These are phyloP conservation scores for Eleusine coracana DNA, from an alignment of 176 grass and related monocot genomes.

Conservation along the genomic window DNA sequence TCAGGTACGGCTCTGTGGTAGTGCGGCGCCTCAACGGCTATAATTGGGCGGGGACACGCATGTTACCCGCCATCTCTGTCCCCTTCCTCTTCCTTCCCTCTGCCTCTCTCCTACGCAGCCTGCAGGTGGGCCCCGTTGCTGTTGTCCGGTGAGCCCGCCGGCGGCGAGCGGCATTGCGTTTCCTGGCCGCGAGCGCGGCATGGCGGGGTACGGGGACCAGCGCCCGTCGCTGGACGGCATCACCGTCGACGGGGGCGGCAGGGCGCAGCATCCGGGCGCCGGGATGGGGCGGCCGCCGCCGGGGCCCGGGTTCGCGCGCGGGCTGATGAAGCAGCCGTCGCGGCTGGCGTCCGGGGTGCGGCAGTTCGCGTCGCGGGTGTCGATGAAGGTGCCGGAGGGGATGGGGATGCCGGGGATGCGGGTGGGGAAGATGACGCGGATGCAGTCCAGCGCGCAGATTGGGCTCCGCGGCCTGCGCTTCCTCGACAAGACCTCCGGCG, in stretches of 20 bases:
- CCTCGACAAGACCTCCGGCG: slow-evolving; percentile 78
- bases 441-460: slow-evolving; percentile 68
- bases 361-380: slow-evolving; percentile 65
- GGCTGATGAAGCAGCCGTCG: slow-evolving; percentile 62
- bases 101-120: neutral
- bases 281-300: slow-evolving; percentile 27
- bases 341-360: slow-evolving; percentile 54
- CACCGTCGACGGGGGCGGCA: slow-evolving; percentile 18
- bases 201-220: slow-evolving; percentile 43
- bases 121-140: slow-evolving; percentile 6
- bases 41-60: slow-evolving; percentile 48
- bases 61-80: slow-evolving; percentile 64
- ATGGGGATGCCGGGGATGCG: slow-evolving; percentile 50
- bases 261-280: neutral
- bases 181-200: neutral
- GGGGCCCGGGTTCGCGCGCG: slow-evolving; percentile 41
- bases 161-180: slow-evolving; percentile 43
- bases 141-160: slow-evolving; percentile 7
- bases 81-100: neutral
- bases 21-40: slow-evolving; percentile 57
- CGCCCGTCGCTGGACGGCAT: slow-evolving; percentile 41
- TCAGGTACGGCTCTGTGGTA: neutral
- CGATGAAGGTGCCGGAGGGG: slow-evolving; percentile 74
- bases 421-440: slow-evolving; percentile 57
- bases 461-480: slow-evolving; percentile 71